Evolutionary conservation across 495 filamentous ascomycete genomes (phyloP), one percentile per base, ranked within the genome.

Genomic region (Hypoxylon rickii): DNA sequence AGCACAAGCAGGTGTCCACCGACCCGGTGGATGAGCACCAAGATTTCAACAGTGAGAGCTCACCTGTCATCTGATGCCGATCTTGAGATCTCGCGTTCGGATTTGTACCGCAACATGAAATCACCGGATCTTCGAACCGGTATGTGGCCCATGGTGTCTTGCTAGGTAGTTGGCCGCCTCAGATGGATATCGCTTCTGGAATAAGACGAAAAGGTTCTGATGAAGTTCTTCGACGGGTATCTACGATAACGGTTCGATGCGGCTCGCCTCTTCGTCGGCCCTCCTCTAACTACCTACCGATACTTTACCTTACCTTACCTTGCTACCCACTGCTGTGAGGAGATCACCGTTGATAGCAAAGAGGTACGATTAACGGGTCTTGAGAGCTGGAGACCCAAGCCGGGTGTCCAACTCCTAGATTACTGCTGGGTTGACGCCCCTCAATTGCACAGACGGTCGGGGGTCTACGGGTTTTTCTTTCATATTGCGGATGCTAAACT

Each of bases 61-160:
- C 7, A 13, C 5, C 12, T 34, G 7, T 34, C 32, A 13, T 34
- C 18, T 6, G 15, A 5, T 38, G 5, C 34, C 19, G 24, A 33
- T 51, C 16, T 51, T 16, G 37, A 34, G 47, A 42, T 42, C 37
- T 41, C 12, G 15, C n/a, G 11, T 12, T n/a, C n/a, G 21, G 18
- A 19, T 19, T 17, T 18, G 45, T 39, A 18, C 7, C 18, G 29
- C 45, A 26, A 12, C 7, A 15, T 31, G 7, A 18, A 40, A 38
- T 5, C 16, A n/a, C 13, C 6, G 15, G 34, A 18, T 17, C 13
- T 10, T 38, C 34, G 34, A 18, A 5, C 18, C 7, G 10, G 10
- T 15, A 3, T 38, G 13, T 18, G 32, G 5, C 32, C 12, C 12
- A 34, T 3, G 32, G n/a, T n/a, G n/a, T 29, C 4, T 29, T 4